Base-by-base conservation (phyloP, 345 rosid species). In the Isatis tinctoria region DNA sequence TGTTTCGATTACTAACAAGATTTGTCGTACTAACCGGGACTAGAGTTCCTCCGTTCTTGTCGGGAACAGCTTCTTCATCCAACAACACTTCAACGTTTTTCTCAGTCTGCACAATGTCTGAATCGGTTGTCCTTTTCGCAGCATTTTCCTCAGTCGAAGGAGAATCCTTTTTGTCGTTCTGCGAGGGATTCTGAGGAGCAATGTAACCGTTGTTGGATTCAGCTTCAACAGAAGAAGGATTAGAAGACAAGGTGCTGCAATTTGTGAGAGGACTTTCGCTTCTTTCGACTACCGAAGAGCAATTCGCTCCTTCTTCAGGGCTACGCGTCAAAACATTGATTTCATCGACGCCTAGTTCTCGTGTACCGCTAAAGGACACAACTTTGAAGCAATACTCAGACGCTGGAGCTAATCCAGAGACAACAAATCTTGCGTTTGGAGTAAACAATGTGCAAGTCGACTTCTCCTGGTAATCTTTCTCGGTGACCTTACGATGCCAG, bases 201-300 rank as follows among this genome's bases (percentile, higher is more conserved):
- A 70, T 71, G 57, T 71, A 72, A 16, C 26, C 73, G 60, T 88
- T 88, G 75, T 91, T 92, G 49, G 90, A 86, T 70, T 95, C 97
- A 69, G 91, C 96, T 83, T 95, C 97, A 59, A 90, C 94, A 0
- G 99, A 92, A 3, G 99, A 90, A 39, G 97, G 96, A 79, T 83
- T 91, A 39, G 80, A 77, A 60, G 80, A 77, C 58, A 91, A 86
- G 72, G 90, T 90, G 74, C 97, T 94, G 80, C 96, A 89, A 73
- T 90, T 88, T 37, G 97, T 94, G n/a, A 83, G 79, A 12, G 97
- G 97, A 80, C 97, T 94, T 71, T 90, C 96, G 57, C 97, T 88
- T 86, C 96, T 86, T 83, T 88, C 98, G 2, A 76, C 80, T 17
- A 72, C 73, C 0, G 74, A 75, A 0, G 70, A 65, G 69, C 82